Base-by-base conservation (phyloP, 2,329 filamentous ascomycete species). In the Pseudocercospora crystallina region DNA sequence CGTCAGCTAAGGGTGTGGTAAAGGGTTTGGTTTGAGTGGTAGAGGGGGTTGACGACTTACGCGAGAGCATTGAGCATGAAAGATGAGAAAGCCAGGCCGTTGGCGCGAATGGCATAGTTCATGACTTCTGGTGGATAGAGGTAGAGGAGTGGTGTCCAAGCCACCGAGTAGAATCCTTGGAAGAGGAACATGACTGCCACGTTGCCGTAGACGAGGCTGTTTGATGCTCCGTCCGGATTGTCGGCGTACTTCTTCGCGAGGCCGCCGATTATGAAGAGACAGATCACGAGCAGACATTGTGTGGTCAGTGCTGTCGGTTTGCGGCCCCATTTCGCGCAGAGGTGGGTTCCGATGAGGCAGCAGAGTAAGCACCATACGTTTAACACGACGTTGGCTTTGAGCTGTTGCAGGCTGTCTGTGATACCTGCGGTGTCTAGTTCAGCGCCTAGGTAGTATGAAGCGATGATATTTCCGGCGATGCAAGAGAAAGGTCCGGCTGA, bases 111-210 rank as follows among this genome's bases (percentile, higher is more conserved):
- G 1, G 73, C 72, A 55, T 77, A 78, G 57, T 76, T 73, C 61
- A 79, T 69, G 7, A 78, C 68, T 60, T 79, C 77, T 0, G 76
- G 70, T 0, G 76, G 75, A 51, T 80, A 80, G 1, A 79, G 64
- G 43, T 71, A 73, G 1, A 74, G 65, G 20, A 80, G 58, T 2
- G 76, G 76, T 5, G 76, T 80, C 74, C 73, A 78, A 0, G 71
- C 75, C n/a, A 80, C 65, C 1, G 70, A 72, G 58, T 80, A 81
- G 46, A 73, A 74, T 0, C 75, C 77, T 47, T 78, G 74, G 59
- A 80, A 80, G 2, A 80, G 63, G 58, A 80, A 80, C 60, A 80
- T 77, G 10, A 73, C 64, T 0, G 74, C 74, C 0, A 79, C 73
- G 9, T 71, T 70, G 5, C 70, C 74, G 50, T 78, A 77, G 5